A percentile compares a stretch with the other conserved stretches of the same genome.
phyloP scores from a whole-genome alignment of 371 early-diverging fungal genomes.

The Dichotomocladium elegans region DNA sequence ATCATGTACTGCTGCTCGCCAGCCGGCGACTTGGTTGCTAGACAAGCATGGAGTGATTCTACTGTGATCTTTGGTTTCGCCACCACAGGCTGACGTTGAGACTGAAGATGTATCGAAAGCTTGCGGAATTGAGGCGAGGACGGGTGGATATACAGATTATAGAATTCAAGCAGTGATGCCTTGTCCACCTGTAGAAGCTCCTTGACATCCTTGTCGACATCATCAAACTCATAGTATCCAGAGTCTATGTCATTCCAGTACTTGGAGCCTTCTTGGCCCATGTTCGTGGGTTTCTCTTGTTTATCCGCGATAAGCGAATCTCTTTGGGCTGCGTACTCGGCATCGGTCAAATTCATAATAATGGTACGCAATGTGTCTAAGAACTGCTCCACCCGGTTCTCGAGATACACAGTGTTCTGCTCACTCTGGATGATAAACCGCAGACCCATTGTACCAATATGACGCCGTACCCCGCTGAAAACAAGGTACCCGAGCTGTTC shows the following conservation, averaged over 20 bases:
- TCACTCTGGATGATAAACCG: constrained; percentile 87
- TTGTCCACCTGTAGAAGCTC: constrained; percentile 51
- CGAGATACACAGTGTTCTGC: constrained; percentile 73
- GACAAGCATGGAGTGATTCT: constrained; percentile 15
- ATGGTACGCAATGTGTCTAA: constrained; percentile 48
- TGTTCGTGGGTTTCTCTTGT: constrained; percentile 79
- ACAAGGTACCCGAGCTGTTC: constrained; percentile 87
- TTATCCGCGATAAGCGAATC: constrained; percentile 65
- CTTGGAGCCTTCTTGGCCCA: constrained; percentile 71
- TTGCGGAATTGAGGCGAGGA: constrained; percentile 50
- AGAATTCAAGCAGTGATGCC: constrained; percentile 54
- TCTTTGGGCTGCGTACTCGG: constrained; percentile 73
- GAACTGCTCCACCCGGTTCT: constrained; percentile 75
- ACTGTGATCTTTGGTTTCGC: constrained; percentile 9
- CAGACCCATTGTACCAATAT: constrained; percentile 58
- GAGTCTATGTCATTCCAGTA: constrained; percentile 76
- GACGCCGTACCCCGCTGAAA: constrained; percentile 62
- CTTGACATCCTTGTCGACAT: constrained; percentile 47
- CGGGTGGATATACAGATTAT: constrained; percentile 51
- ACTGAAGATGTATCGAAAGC: constrained; percentile 64
- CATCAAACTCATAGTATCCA: constrained; percentile 84
- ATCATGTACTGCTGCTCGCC: constrained; percentile 2
- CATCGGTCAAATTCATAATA: constrained; percentile 61
- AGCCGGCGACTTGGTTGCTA: background rate
- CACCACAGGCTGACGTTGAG: constrained; percentile 39